phyloP scores from a whole-genome alignment of 352 stramenopile species.

The Globisporangium spiculum region DNA sequence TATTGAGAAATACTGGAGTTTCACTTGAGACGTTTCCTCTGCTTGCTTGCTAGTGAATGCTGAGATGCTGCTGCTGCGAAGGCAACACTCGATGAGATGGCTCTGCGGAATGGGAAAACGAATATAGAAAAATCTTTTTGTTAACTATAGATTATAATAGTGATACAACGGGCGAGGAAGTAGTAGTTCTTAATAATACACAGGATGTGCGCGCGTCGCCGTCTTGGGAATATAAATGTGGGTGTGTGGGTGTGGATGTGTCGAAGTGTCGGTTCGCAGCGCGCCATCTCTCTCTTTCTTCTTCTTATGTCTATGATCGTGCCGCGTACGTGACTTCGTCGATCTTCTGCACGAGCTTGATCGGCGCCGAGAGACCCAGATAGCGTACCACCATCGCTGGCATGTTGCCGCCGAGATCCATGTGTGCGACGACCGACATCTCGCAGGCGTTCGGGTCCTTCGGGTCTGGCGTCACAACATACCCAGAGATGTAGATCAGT shows the following conservation, averaged over 20 bases:
- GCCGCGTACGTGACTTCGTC: constrained; percentile 31
- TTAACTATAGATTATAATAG: constrained; percentile 10
- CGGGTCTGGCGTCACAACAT: constrained; percentile 61
- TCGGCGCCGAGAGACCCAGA: constrained; percentile 69
- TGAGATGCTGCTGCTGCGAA: background rate
- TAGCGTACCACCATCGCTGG: constrained; percentile 71
- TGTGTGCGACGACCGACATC: constrained; percentile 68
- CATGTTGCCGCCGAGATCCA: constrained; percentile 72
- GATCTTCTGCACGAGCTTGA: constrained; percentile 84
- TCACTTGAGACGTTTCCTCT: too few relatives aligned
- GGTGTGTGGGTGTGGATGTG: background rate
- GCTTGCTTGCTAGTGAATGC: too few relatives aligned
- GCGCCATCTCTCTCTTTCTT: background rate
- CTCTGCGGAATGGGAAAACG: background rate
- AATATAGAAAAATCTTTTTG: background rate
- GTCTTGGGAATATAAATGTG: background rate
- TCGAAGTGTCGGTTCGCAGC: background rate
- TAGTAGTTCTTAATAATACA: constrained; percentile 7
- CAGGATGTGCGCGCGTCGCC: background rate
- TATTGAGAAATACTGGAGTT: too few relatives aligned
- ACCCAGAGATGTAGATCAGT: constrained; percentile 58
- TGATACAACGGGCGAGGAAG: constrained; percentile 8
- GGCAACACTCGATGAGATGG: background rate
- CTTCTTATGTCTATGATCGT: constrained; percentile 1
- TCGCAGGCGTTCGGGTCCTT: constrained; percentile 65